Percentiles rank a stretch among this genome's conserved stretches.
These are phyloP conservation scores for Bipolaris oryzae DNA, from an alignment of 2,329 filamentous ascomycete genomes.

Conservation along the genomic window DNA sequence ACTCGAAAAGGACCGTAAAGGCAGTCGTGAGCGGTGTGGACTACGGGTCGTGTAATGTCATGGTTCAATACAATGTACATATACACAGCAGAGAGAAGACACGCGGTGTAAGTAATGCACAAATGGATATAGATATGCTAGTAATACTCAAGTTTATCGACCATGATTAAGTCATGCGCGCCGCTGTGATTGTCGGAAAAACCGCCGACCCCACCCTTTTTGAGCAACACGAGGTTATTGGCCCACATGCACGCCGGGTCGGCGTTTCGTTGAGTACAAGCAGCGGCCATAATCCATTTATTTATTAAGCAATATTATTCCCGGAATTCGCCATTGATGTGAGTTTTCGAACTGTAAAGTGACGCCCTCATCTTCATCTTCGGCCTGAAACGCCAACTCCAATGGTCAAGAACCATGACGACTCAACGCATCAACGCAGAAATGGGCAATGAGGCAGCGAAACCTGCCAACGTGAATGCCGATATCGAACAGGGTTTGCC, in stretches of 20 bases:
- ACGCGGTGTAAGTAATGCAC: background rate
- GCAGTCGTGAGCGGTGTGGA: no score
- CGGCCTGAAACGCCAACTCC: background rate
- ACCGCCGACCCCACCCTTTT: background rate
- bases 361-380: background rate
- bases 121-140: no score
- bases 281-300: background rate
- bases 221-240: background rate
- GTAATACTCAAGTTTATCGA: background rate
- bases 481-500: constrained; percentile 20
- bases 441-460: background rate
- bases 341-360: background rate
- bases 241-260: background rate
- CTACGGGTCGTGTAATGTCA: no score
- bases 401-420: constrained; percentile 1
- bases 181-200: constrained; percentile 4
- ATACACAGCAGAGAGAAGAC: background rate
- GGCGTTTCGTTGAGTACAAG: background rate
- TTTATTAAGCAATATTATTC: background rate
- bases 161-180: background rate
- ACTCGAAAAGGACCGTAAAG: no score
- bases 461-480: background rate
- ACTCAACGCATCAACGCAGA: background rate
- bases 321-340: background rate
- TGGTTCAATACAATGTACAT: background rate